Base-by-base conservation (phyloP, 2,329 filamentous ascomycete species). In the Trichoderma koningiopsis region DNA sequence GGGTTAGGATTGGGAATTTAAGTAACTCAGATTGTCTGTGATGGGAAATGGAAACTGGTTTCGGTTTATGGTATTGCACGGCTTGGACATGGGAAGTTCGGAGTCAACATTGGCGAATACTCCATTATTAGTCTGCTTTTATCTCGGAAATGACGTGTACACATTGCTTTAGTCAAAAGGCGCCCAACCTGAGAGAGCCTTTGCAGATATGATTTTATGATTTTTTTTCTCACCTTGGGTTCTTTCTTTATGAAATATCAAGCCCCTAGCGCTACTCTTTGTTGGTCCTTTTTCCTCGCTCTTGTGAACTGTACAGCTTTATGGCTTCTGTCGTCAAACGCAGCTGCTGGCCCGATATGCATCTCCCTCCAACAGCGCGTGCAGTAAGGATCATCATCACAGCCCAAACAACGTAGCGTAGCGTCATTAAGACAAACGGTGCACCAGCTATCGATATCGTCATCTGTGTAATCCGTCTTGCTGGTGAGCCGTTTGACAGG, bases 391-490 rank as follows among this genome's bases (percentile, higher is more conserved):
- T 94, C 89, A 33, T 81, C 79, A 43, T 89, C 88, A 74, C 93
- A 97, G 3, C 90, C 92, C 0, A 89, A 76, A 76, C 93, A 97
- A 69, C 85, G 85, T 33, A 96, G 80, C 3, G 88, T 89, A 0
- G 91, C 92, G 75, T 96, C 91, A 70, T 93, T 92, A 58, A 91
- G 88, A 76, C 93, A 97, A 11, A 96, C 93, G 37, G 90, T 87
- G 77, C 93, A 96, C 92, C 92, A 96, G 1, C 85, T 88, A 53
- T 90, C 88, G 71, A 90, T 85, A 74, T 95, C 92, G 40, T 91
- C 89, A 73, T 94, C 90, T 0, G 89, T 88, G 75, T 85, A 88
- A 59, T 81, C 81, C 3, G 77, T 79, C 53, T 76, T 78, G 64
- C 78, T 80, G 19, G 76, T 76, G 5, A 85, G 76, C 5, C 81